Base-by-base conservation (phyloP, 75 land plant species). In the Cunninghamia lanceolata region DNA sequence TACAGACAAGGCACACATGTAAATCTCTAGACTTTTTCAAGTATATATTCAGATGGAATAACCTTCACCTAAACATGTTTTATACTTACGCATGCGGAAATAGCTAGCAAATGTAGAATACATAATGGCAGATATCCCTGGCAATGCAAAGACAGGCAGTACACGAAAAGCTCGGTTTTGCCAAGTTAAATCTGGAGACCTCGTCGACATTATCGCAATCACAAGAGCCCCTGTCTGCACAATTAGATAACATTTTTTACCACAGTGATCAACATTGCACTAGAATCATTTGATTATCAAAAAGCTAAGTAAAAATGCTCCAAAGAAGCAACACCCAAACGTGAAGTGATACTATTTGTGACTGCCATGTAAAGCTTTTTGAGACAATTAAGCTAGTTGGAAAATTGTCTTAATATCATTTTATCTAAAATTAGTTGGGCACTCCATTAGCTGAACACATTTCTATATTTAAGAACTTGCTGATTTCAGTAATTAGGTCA, bases 91-190 rank as follows among this genome's bases (percentile, higher is more conserved):
- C 93, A 98, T 96, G 83, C 91, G 93, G 82, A 85, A 87, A 87
- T 88, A 91, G 42, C 91, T 90, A 35, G 87, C 84, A 36, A 92
- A 84, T 38, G 91, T 88, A 77, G 93, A 88, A 89, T 98, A 96
- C 73, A 94, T 52, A n/a, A 93, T 50, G 85, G 87, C 84, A 68
- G 94, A 85, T n/a, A 98, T 40, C 42, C 68, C 91, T 56, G 99
- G 97, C 86, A 94, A 84, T 13, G 83, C 90, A 86, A 98, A 95
- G 85, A 96, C 94, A 13, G 99, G 99, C 40, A 95, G 85, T n/a
- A 96, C 99, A 43, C 95, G 89, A 6, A 92, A 19, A 32, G 99
- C 96, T 68, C 97, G 94, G 88, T 90, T 93, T 86, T 98, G 85
- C 99, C 99, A 96, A 43, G 93, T 84, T 79, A 96, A 86, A 50